Evolutionary conservation across 78 protist genomes (phyloP), one percentile per base, ranked within the genome.

Genomic region (Dictyostelium intermedium): DNA sequence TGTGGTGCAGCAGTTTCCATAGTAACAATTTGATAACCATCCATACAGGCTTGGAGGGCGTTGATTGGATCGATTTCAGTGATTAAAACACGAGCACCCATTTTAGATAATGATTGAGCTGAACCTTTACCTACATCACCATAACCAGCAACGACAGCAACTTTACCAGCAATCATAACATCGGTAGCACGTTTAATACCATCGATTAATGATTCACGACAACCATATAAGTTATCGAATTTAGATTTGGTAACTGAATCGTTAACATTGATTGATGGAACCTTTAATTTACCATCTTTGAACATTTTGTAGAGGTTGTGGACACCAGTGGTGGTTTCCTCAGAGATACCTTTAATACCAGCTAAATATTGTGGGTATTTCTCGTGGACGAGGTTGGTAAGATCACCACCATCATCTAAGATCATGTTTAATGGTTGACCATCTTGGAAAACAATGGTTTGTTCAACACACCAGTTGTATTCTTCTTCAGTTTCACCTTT

Each of bases 301-400:
- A 82, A 91, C 99, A 98, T 97, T 91, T 95, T 82, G 92, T 98
- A 76, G 82, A 99, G 97, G 93, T 98, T 96, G 98, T 98, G 98
- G 81, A 99, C 99, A 85, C 99, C 99, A 34, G 99, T 99, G 91
- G 99, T 99, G 96, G 99, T 99, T 97, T 99, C 99, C 98, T 99
- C 99, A 20, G 99, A 98, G 61, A 99, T 95, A 61, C 99, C 99
- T 82, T 91, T 92, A 92, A 98, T 91, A 79, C 93, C 93, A 79
- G 81, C 93, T 14, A 87, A 32, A 56, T 25, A 84, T 39, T 97
- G 84, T 11, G 66, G 96, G 91, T 87, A 95, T 23, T 98, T 98
- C 79, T 92, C 95, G 99, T 99, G 99, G 93, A 99, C 92, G 76
- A 98, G 85, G 95, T 97, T 97, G 95, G 99, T 99, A 27, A 96